These are phyloP conservation scores for Flaveria bidentis DNA, from an alignment of 129 eudicot species.

Conservation along the genomic window DNA sequence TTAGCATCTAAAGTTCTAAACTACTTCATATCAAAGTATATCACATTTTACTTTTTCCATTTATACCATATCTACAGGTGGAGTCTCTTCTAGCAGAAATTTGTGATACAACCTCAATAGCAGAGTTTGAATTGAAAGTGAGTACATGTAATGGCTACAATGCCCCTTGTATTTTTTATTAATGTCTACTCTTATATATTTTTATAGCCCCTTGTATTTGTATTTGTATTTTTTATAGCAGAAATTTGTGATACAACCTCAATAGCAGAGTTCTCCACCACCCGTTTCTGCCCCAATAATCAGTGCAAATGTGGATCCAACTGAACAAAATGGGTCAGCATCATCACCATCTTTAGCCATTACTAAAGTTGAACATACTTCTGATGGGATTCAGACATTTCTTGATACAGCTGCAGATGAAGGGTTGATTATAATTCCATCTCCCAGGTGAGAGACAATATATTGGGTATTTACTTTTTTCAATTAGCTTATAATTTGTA, in stretches of 20 bases:
- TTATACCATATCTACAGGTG: slow-evolving; percentile 52
- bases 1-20: not conserved
- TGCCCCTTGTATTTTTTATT: slow-evolving; percentile 7
- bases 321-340: slow-evolving; percentile 58
- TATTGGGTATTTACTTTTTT: not conserved
- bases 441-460: slow-evolving; percentile 64
- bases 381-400: slow-evolving; percentile 40
- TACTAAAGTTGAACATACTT: slow-evolving; percentile 47
- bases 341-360: slow-evolving; percentile 75
- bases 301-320: slow-evolving; percentile 41
- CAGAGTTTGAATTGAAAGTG: slow-evolving; percentile 86
- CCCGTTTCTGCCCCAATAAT: slow-evolving; percentile 52
- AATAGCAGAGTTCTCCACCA: slow-evolving; percentile 35
- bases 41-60: not conserved
- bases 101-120: slow-evolving; percentile 88
- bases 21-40: not conserved
- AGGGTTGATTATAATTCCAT: slow-evolving; percentile 64
- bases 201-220: no score
- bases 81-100: slow-evolving; percentile 60
- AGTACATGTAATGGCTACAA: slow-evolving; percentile 19
- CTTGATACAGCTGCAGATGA: slow-evolving; percentile 77
- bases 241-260: no score
- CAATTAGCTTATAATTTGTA: not conserved
- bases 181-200: not conserved
- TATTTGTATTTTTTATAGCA: no score